Base-by-base conservation (phyloP, 768 basidiomycete species). In the Megacollybia marginata region DNA sequence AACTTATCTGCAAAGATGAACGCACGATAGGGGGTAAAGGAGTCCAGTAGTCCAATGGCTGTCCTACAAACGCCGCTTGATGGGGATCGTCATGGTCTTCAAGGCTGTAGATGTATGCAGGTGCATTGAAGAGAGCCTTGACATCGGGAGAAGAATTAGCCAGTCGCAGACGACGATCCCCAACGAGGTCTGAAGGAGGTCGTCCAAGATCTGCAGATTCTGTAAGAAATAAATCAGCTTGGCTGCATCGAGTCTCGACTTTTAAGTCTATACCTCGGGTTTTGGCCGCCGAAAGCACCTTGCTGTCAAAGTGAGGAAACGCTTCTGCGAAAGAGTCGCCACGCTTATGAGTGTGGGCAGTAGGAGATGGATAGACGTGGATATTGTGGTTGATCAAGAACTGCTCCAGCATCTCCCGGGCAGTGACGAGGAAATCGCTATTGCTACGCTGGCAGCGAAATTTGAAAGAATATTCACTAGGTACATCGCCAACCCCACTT, bases 231-330 rank as follows among this genome's bases (percentile, higher is more conserved):
- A 45, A 46, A 31, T 32, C 46, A 12, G 13, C 49, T 42, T 28
- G 23, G 23, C 6, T 28, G 23, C 38, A 38, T 33, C 43, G 35
- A n/a, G 31, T 20, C 48, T 48, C 45, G 49, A 48, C 33, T 45
- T 46, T 20, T 33, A 36, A 63, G 69, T 73, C 72, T 48, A 70
- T 62, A 61, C 87, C 86, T 51, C 80, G 78, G 46, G 82, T 79
- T 57, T 82, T 76, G 9, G 85, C 80, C 18, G 87, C 85, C 13
- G 92, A 85, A 44, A 96, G 74, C 1, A 96, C 82, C 66, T 93
- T 96, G 69, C 90, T 92, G 62, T 96, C 92, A 64, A 96, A 95
- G 65, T 95, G 92, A 20, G 92, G 89, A 75, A 95, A 94, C 2
- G 93, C 90, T 62, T 95, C 92, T 33, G 92, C 86, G 60, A 95